phyloP scores from a whole-genome alignment of 768 basidiomycete species.

The Tephrocybe sp. region DNA sequence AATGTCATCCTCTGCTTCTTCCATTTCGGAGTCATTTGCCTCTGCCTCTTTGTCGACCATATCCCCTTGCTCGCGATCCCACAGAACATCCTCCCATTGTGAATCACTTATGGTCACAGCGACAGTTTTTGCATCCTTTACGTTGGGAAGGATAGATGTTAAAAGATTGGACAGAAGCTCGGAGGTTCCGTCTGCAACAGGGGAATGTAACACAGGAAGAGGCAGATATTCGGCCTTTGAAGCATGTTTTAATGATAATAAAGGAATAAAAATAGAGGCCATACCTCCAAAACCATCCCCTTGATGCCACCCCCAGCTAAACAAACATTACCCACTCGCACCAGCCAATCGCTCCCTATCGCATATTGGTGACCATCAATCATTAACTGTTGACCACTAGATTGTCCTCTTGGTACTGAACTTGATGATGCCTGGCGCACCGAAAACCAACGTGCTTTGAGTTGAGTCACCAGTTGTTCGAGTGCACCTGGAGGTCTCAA shows the following conservation, averaged over 20 bases:
- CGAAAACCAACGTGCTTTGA: constrained; percentile 74
- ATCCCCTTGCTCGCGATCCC: constrained; percentile 68
- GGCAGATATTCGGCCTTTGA: constrained; percentile 82
- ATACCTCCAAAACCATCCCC: constrained; percentile 84
- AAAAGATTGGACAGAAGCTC: constrained; percentile 74
- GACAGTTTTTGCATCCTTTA: constrained; percentile 69
- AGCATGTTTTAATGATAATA: constrained; percentile 1
- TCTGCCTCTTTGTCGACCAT: constrained; percentile 17
- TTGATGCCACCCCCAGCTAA: constrained; percentile 72
- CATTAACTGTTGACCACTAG: constrained; percentile 56
- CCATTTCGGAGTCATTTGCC: constrained; percentile 20
- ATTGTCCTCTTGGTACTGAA: constrained; percentile 42
- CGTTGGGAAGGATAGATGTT: constrained; percentile 70
- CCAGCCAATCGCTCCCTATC: constrained; percentile 81
- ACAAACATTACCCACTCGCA: constrained; percentile 75
- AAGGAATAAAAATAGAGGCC: not conserved
- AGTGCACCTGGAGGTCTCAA: constrained; percentile 70
- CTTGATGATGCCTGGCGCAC: constrained; percentile 49
- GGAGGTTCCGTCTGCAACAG: constrained; percentile 63
- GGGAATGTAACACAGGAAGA: constrained; percentile 63
- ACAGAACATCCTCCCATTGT: constrained; percentile 81
- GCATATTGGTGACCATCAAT: constrained; percentile 74
- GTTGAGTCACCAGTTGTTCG: constrained; percentile 70
- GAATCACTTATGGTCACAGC: constrained; percentile 76
- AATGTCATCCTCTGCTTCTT: constrained; percentile 47